These are phyloP conservation scores for Aspergillus ostianus DNA, from an alignment of 495 filamentous ascomycete genomes.

Conservation along the genomic window DNA sequence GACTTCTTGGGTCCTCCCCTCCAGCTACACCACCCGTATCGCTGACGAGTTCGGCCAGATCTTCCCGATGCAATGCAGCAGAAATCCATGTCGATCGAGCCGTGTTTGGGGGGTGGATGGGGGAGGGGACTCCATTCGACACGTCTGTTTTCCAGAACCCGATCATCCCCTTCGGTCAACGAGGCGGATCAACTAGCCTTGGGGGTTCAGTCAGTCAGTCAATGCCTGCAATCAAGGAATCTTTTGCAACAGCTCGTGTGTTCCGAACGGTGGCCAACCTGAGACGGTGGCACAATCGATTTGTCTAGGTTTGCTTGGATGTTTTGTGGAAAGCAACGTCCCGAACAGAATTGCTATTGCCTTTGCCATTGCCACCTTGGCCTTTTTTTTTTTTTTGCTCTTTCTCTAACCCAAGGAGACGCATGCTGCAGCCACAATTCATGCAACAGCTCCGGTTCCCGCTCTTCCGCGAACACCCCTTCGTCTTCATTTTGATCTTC, in stretches of 20 bases:
- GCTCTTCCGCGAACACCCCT: neutral
- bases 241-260: conserved; percentile 8
- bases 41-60: conserved; percentile 11
- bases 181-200: conserved; percentile 10
- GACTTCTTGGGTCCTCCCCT: neutral
- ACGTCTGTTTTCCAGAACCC: conserved; percentile 25
- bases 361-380: neutral
- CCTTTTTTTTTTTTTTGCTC: neutral
- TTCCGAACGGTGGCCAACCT: neutral
- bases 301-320: neutral
- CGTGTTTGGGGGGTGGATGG: conserved; percentile 9
- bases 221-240: neutral
- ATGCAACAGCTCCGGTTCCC: neutral
- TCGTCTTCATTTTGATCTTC: neutral
- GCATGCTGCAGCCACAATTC: conserved; percentile 3
- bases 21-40: conserved; percentile 1
- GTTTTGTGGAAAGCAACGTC: neutral
- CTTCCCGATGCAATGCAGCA: conserved; percentile 15
- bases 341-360: neutral
- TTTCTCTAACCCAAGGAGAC: neutral
- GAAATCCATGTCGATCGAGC: conserved; percentile 19
- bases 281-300: neutral
- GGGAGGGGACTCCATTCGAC: conserved; percentile 9
- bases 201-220: neutral
- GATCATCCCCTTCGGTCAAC: conserved; percentile 21